Percentiles rank a stretch among this genome's conserved stretches.
Conservation (phyloP, 2,329 filamentous ascomycete genomes). For the Sarocladiaceae sp. region DNA sequence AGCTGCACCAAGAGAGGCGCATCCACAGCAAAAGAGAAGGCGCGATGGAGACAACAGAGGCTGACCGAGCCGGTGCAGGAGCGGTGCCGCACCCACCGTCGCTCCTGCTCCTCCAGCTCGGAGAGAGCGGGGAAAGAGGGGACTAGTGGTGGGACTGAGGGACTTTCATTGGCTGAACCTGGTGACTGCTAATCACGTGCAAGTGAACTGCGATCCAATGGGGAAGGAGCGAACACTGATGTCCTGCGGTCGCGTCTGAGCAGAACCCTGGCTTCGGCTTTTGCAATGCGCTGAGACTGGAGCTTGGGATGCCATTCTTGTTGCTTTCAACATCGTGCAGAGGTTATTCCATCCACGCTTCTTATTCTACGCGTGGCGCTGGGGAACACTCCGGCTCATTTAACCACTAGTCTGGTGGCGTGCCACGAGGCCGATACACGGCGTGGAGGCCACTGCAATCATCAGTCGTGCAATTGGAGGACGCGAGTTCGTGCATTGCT, state of each 20-base stretch:
- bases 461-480: slow-evolving; percentile 1
- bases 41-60: not conserved
- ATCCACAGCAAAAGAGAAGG: not conserved
- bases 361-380: too few relatives aligned
- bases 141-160: not conserved
- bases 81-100: not conserved
- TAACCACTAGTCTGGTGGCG: not conserved
- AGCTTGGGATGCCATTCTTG: too few relatives aligned
- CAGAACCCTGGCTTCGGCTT: not conserved
- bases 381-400: not conserved
- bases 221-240: slow-evolving; percentile 5
- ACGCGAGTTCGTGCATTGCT: not conserved
- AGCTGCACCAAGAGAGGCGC: not conserved
- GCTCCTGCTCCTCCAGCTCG: slow-evolving; percentile 3
- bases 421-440: not conserved
- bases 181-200: slow-evolving; percentile 7
- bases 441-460: not conserved
- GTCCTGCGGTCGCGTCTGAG: not conserved
- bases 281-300: not conserved
- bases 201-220: not conserved
- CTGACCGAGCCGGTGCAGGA: slow-evolving; percentile 1
- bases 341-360: too few relatives aligned
- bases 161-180: not conserved
- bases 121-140: slow-evolving; percentile 8
- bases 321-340: too few relatives aligned